phyloP scores from a whole-genome alignment of 2,329 filamentous ascomycete species.

The Tolypocladium pustulatum region DNA sequence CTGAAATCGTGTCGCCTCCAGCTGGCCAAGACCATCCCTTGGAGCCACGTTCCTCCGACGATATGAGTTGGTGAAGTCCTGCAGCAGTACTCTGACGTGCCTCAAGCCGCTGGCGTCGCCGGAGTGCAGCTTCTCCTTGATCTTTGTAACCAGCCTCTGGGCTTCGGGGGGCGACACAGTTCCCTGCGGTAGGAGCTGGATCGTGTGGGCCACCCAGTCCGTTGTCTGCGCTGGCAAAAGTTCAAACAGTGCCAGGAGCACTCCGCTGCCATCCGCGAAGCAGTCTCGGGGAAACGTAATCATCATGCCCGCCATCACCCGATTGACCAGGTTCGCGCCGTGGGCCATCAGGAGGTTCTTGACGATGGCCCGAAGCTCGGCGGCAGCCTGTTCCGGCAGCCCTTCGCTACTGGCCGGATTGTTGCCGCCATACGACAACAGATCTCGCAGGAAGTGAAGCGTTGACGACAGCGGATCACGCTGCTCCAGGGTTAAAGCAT shows the following conservation, averaged over 20 bases:
- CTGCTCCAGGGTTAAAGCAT: constrained; percentile 79
- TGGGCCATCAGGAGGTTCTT: constrained; percentile 59
- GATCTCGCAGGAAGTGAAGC: constrained; percentile 84
- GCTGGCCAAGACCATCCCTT: constrained; percentile 74
- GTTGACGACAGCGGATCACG: constrained; percentile 84
- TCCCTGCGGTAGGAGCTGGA: constrained; percentile 73
- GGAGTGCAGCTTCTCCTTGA: constrained; percentile 64
- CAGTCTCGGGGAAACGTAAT: constrained; percentile 95
- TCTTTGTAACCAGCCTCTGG: constrained; percentile 68
- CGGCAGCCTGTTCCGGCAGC: constrained; percentile 47
- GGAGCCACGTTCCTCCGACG: constrained; percentile 91
- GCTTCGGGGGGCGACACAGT: constrained; percentile 73
- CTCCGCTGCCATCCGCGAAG: constrained; percentile 86
- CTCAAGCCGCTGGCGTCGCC: constrained; percentile 52
- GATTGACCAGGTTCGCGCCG: constrained; percentile 73
- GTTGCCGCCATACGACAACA: constrained; percentile 77
- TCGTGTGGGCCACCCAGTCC: constrained; percentile 72
- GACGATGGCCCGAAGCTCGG: constrained; percentile 62
- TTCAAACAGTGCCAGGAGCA: constrained; percentile 83
- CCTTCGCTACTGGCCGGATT: constrained; percentile 55
- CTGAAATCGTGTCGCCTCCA: constrained; percentile 81
- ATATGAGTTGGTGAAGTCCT: constrained; percentile 96
- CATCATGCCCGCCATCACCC: constrained; percentile 96
- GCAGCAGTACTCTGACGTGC: constrained; percentile 74
- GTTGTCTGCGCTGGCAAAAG: constrained; percentile 71